Percentiles rank a stretch among this genome's conserved stretches.
These are phyloP conservation scores for Favolaschia claudopus DNA, from an alignment of 768 basidiomycete genomes.

Conservation along the genomic window DNA sequence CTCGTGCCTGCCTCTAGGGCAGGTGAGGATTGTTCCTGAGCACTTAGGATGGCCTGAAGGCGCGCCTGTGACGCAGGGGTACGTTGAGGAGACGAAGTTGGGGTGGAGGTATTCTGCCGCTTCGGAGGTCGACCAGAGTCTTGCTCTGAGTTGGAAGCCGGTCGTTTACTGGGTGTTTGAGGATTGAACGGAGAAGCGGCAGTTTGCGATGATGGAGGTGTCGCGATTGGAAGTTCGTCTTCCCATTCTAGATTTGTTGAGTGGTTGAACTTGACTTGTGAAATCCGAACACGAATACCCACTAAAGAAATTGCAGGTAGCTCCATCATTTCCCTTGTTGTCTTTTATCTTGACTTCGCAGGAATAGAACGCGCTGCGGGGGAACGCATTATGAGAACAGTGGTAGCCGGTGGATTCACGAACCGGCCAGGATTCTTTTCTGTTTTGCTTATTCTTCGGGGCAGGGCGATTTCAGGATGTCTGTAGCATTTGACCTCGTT, in stretches of 20 bases:
- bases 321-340: neutral
- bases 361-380: conserved; percentile 12
- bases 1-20: neutral
- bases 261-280: neutral
- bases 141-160: conserved; percentile 5
- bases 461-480: neutral
- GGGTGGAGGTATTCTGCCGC: neutral
- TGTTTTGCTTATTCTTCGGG: neutral
- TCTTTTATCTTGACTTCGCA: conserved; percentile 1
- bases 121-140: conserved; percentile 5
- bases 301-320: conserved; percentile 19
- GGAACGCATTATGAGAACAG: neutral
- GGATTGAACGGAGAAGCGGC: neutral
- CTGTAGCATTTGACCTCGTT: conserved; percentile 2
- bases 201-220: neutral
- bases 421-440: conserved; percentile 8
- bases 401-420: neutral
- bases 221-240: conserved; percentile 2
- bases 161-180: conserved; percentile 3
- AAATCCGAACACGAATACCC: neutral
- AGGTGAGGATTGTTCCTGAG: neutral
- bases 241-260: conserved; percentile 18
- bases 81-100: conserved; percentile 10
- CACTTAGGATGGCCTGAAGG: conserved; percentile 9
- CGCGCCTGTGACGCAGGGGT: conserved; percentile 9